Base-by-base conservation (phyloP, 2,329 filamentous ascomycete species). In the Seiridium cupressi region DNA sequence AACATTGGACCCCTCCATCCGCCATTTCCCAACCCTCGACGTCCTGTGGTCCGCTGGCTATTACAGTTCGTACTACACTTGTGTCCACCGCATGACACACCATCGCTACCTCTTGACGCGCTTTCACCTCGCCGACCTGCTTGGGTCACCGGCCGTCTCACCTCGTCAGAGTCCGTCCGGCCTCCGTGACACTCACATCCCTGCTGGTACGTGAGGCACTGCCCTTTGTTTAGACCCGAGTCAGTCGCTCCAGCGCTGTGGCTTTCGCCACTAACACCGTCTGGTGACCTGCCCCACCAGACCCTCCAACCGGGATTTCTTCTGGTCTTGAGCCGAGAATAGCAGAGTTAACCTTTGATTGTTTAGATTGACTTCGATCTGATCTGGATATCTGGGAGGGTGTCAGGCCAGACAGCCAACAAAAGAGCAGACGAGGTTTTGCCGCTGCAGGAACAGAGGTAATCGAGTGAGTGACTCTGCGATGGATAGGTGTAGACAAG, bases 231-330 rank as follows among this genome's bases (percentile, higher is more conserved):
- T 68, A 68, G 65, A 67, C 62, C 64, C 65, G 64, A 69, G 68
- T 69, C 68, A 66, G 65, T 65, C 60, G 10, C 11, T 53, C 59
- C 66, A 60, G 65, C 61, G 62, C 59, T 62, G 68, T 69, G 68
- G 67, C 68, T 69, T 68, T 69, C 58, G 68, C 68, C 68, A 69
- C 68, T 69, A 69, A 68, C 61, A 67, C 66, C 66, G 61, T 68
- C 68, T 64, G 66, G 64, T 69, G 68, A 69, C 68, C 68, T 63
- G 67, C 66, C 68, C 68, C 68, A 69, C 68, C 59, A 65, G 63
- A 62, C 66, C 63, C 49, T 53, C 61, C 63, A 61, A 61, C 65
- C 66, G 63, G 66, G 58, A 69, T 68, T 64, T 63, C 63, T 60
- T 65, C 67, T 67, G 66, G 66, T 63, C 64, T 34, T 58, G 64